Evolutionary conservation across 2,329 filamentous ascomycete species (phyloP).

Genomic region (Aspergillus neotritici): DNA sequence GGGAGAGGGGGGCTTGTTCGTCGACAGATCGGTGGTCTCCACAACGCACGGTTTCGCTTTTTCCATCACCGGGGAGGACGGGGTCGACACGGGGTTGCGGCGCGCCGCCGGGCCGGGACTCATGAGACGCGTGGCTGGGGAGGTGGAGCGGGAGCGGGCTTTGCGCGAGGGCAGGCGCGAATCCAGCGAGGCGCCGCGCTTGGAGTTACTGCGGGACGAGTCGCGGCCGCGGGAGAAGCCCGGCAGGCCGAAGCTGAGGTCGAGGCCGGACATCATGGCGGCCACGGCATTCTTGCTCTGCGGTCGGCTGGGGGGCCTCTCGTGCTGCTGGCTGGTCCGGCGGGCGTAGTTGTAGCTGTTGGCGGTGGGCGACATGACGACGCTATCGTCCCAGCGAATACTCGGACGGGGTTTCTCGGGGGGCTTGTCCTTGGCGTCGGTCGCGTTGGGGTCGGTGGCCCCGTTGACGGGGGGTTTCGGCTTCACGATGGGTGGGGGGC

Average conservation of each 20-base stretch:
- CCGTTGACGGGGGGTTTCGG: slow-evolving; percentile 17
- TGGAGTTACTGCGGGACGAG: slow-evolving; percentile 35
- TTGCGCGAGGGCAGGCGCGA: slow-evolving; percentile 25
- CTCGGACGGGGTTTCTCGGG: slow-evolving; percentile 7
- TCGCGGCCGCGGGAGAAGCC: slow-evolving; percentile 33
- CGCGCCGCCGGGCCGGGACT: slow-evolving; percentile 48
- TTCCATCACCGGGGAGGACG: slow-evolving; percentile 49
- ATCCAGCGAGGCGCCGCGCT: slow-evolving; percentile 36
- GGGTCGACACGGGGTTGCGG: slow-evolving; percentile 33
- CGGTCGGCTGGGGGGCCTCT: slow-evolving; percentile 24
- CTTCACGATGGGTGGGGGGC: slow-evolving; percentile 7
- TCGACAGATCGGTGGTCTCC: slow-evolving; percentile 56
- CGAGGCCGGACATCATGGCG: slow-evolving; percentile 39
- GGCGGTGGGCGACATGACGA: slow-evolving; percentile 15
- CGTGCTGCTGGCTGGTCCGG: slow-evolving; percentile 37
- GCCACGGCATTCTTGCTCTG: slow-evolving; percentile 43
- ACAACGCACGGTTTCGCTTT: slow-evolving; percentile 61
- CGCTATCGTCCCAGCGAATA: slow-evolving; percentile 15
- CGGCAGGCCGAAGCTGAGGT: slow-evolving; percentile 30
- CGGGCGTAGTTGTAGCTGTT: slow-evolving; percentile 32
- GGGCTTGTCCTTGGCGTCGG: slow-evolving; percentile 22
- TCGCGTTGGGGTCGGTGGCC: background rate
- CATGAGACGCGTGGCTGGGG: slow-evolving; percentile 41
- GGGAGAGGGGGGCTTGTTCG: slow-evolving; percentile 56
- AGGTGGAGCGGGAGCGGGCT: slow-evolving; percentile 22